Evolutionary conservation across 495 filamentous ascomycete species (phyloP).

Genomic region (Durotheca rogersii): DNA sequence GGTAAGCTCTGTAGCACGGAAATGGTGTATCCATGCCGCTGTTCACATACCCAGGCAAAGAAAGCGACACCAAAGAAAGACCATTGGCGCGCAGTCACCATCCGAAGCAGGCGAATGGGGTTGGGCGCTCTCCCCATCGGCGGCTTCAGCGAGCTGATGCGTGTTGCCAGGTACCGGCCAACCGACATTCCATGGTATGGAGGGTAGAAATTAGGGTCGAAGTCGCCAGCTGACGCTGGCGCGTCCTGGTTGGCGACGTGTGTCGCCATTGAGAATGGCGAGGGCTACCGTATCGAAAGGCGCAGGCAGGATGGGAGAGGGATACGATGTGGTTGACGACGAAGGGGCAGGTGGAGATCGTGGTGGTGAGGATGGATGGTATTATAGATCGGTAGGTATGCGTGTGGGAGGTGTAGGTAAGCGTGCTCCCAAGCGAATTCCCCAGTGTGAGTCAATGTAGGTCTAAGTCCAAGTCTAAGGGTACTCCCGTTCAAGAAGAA

Average conservation of each 20-base stretch:
- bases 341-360: no score
- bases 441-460: no score
- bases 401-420: slow-evolving; percentile 10
- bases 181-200: slow-evolving; percentile 55
- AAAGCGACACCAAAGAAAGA: slow-evolving; percentile 78
- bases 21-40: no score
- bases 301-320: no score
- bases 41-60: slow-evolving; percentile 69
- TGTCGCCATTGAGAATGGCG: slow-evolving; percentile 29
- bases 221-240: slow-evolving; percentile 2
- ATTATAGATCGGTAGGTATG: slow-evolving; percentile 3
- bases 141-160: slow-evolving; percentile 71
- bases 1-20: no score
- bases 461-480: no score
- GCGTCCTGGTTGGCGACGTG: slow-evolving; percentile 7
- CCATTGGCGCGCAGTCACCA: slow-evolving; percentile 78
- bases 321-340: no score
- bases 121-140: slow-evolving; percentile 78
- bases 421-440: no score
- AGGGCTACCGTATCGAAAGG: no score
- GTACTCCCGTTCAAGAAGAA: background rate
- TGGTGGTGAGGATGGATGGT: no score
- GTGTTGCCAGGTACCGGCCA: slow-evolving; percentile 65
- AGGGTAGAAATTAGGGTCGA: slow-evolving; percentile 29
- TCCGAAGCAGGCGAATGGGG: slow-evolving; percentile 67